phyloP scores from a whole-genome alignment of 345 rosid genomes.

The Camelina laxa region DNA sequence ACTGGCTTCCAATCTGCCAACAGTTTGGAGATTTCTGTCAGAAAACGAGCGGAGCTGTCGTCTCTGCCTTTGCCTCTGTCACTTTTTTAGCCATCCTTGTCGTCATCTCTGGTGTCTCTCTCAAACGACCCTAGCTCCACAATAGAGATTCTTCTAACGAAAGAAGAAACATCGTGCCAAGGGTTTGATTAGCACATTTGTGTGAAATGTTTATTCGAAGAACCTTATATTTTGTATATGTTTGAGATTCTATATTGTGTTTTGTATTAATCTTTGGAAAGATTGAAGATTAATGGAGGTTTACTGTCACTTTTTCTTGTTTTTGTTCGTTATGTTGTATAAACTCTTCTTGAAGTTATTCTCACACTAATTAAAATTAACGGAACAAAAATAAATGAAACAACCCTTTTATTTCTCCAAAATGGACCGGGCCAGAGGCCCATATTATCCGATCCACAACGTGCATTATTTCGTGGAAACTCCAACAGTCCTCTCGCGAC shows the following conservation, averaged over 20 bases:
- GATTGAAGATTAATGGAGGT: neutral
- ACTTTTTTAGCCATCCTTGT: conserved; percentile 52
- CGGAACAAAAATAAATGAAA: neutral
- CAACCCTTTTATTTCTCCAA: neutral
- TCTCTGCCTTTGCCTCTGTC: conserved; percentile 60
- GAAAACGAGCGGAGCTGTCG: conserved; percentile 69
- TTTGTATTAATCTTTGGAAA: conserved; percentile 15
- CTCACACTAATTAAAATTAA: too few relatives aligned
- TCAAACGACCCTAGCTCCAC: conserved; percentile 35
- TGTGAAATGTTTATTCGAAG: conserved; percentile 18
- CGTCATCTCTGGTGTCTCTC: conserved; percentile 60
- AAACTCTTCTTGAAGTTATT: too few relatives aligned
- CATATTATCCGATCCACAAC: neutral
- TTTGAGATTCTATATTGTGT: conserved; percentile 13
- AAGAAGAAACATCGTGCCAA: conserved; percentile 3
- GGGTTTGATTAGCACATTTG: conserved; percentile 9
- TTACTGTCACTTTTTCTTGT: neutral
- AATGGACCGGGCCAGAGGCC: conserved; percentile 13
- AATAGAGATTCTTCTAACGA: conserved; percentile 1
- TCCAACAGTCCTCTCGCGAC: conserved; percentile 14
- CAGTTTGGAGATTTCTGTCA: conserved; percentile 81
- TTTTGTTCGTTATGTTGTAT: neutral
- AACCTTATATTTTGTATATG: conserved; percentile 11
- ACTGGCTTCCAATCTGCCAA: conserved; percentile 72
- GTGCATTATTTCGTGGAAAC: neutral